phyloP scores from a whole-genome alignment of 257 asterid genomes.

The Solanum clarkiae region DNA sequence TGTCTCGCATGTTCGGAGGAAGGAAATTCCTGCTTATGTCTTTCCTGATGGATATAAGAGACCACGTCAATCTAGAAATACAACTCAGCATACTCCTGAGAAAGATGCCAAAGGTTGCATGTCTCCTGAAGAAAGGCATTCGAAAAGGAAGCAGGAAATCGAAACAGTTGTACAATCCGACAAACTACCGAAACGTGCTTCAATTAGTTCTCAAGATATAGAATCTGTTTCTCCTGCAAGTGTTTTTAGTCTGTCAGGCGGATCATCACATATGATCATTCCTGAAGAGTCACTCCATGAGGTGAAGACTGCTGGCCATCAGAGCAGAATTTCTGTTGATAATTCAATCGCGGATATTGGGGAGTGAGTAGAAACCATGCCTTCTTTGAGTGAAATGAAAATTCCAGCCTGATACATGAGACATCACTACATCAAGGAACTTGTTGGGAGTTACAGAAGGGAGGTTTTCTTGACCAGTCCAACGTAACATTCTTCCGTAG shows the following conservation, averaged over 20 bases:
- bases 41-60: constrained; percentile 24
- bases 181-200: background rate
- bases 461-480: background rate
- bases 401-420: background rate
- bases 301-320: background rate
- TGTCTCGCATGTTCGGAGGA: constrained; percentile 25
- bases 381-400: background rate
- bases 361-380: background rate
- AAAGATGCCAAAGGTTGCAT: background rate
- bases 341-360: background rate
- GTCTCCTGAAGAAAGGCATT: background rate
- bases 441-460: background rate
- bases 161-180: background rate
- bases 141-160: background rate
- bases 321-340: background rate
- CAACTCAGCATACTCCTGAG: background rate
- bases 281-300: background rate
- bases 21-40: constrained; percentile 16
- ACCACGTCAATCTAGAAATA: background rate
- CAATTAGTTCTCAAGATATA: background rate
- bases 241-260: background rate
- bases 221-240: background rate
- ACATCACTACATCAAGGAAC: background rate
- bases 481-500: background rate
- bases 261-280: background rate